A percentile compares a stretch with the other conserved stretches of the same genome.
These are phyloP conservation scores for Lichina pygmaea DNA, from an alignment of 495 filamentous ascomycete genomes.

Conservation along the genomic window DNA sequence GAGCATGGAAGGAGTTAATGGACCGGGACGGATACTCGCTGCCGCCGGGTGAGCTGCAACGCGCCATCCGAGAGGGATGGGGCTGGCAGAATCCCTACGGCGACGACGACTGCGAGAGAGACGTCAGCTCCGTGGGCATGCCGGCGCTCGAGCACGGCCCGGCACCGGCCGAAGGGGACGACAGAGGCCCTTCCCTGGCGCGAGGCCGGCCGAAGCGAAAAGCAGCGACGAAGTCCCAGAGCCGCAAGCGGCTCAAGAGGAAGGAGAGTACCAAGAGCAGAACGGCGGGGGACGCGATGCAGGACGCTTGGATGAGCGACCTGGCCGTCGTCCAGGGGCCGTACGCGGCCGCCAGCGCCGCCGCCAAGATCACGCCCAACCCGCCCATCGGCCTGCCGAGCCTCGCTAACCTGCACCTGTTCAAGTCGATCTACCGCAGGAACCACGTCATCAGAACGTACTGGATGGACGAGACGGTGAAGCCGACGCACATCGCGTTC, in stretches of 20 bases:
- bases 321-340: slow-evolving; percentile 40
- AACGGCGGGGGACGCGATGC: background rate
- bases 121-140: slow-evolving; percentile 28
- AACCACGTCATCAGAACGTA: slow-evolving; percentile 68
- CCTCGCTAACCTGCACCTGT: slow-evolving; percentile 63
- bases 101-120: slow-evolving; percentile 46
- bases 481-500: slow-evolving; percentile 88
- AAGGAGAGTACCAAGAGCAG: slow-evolving; percentile 1
- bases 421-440: slow-evolving; percentile 85
- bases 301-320: slow-evolving; percentile 16
- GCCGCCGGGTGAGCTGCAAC: slow-evolving; percentile 58
- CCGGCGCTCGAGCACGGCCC: slow-evolving; percentile 6
- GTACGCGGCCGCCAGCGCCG: slow-evolving; percentile 59
- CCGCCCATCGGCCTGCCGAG: slow-evolving; percentile 54
- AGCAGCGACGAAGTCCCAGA: slow-evolving; percentile 15
- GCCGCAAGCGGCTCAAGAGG: slow-evolving; percentile 14
- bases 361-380: slow-evolving; percentile 53
- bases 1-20: slow-evolving; percentile 82
- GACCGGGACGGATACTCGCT: slow-evolving; percentile 58
- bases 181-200: slow-evolving; percentile 6
- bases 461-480: slow-evolving; percentile 68
- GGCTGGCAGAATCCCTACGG: slow-evolving; percentile 86
- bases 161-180: slow-evolving; percentile 1
- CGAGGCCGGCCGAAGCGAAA: slow-evolving; percentile 25
- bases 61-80: slow-evolving; percentile 84